These are phyloP conservation scores for Fusarium sp. DNA, from an alignment of 2,329 filamentous ascomycete species.

Conservation along the genomic window DNA sequence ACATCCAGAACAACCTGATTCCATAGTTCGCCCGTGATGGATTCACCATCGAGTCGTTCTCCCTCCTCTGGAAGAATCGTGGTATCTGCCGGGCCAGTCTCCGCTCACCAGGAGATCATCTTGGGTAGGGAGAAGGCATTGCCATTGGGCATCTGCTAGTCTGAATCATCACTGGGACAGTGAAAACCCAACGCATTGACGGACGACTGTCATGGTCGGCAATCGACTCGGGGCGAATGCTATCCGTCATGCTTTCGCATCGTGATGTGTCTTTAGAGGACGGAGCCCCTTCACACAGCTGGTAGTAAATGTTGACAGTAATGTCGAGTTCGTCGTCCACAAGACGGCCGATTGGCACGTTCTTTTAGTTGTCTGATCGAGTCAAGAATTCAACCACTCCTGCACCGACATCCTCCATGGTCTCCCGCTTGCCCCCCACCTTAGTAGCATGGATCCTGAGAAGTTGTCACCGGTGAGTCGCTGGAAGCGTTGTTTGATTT, in stretches of 20 bases:
- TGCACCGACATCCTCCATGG: not conserved
- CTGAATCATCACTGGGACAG: constrained; percentile 23
- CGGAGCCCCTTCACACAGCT: not conserved
- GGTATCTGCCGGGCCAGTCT: not conserved
- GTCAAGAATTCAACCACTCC: too few species aligned
- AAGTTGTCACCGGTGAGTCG: too few species aligned
- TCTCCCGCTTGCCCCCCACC: not conserved
- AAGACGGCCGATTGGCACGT: too few species aligned
- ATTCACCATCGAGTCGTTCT: constrained; percentile 7
- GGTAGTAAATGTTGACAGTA: not conserved
- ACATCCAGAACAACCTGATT: constrained; percentile 4
- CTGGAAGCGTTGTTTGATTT: not conserved
- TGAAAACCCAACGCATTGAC: not conserved
- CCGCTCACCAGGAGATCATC: not conserved
- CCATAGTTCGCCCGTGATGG: constrained; percentile 2
- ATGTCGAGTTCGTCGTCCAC: not conserved
- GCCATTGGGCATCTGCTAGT: constrained; percentile 10
- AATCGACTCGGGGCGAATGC: too few species aligned
- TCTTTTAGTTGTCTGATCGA: too few species aligned
- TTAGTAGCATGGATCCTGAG: not conserved
- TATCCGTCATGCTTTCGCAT: not conserved
- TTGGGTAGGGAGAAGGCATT: constrained; percentile 25
- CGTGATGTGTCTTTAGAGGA: not conserved
- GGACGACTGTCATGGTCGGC: too few species aligned
- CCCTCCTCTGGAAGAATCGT: not conserved